These are phyloP conservation scores for Aspergillus ochraceus DNA, from an alignment of 2,329 filamentous ascomycete species.

Conservation along the genomic window DNA sequence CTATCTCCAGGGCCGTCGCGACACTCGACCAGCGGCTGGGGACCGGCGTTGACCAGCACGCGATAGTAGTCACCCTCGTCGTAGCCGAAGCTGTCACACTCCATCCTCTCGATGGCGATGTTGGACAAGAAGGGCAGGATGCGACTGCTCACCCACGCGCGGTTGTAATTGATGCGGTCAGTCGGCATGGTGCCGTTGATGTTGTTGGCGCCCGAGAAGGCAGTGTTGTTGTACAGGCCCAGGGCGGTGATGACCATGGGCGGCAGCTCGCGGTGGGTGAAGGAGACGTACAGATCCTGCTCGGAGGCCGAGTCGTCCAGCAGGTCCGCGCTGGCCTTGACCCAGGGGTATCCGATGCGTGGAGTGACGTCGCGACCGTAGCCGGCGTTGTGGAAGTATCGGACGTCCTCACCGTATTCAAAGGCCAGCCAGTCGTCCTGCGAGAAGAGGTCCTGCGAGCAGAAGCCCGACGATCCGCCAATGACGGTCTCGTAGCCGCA, in stretches of 20 bases:
- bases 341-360: slow-evolving; percentile 64
- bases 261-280: slow-evolving; percentile 69
- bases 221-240: slow-evolving; percentile 69
- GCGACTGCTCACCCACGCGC: slow-evolving; percentile 63
- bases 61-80: slow-evolving; percentile 55
- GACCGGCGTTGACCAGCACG: slow-evolving; percentile 53
- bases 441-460: slow-evolving; percentile 58
- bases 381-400: slow-evolving; percentile 66
- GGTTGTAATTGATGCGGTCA: slow-evolving; percentile 61
- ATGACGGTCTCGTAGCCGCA: slow-evolving; percentile 68
- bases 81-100: slow-evolving; percentile 61
- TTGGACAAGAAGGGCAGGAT: slow-evolving; percentile 67
- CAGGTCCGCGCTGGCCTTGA: slow-evolving; percentile 60
- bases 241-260: slow-evolving; percentile 67
- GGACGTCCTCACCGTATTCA: slow-evolving; percentile 65
- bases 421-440: slow-evolving; percentile 66
- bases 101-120: slow-evolving; percentile 64
- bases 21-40: slow-evolving; percentile 51
- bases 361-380: slow-evolving; percentile 62
- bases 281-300: slow-evolving; percentile 66
- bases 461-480: slow-evolving; percentile 62
- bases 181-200: slow-evolving; percentile 66
- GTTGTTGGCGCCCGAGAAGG: slow-evolving; percentile 51
- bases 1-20: slow-evolving; percentile 53
- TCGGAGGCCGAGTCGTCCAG: slow-evolving; percentile 41